Evolutionary conservation across 139 green algal genomes (phyloP), one percentile per base, ranked within the genome.

Genomic region (Chlorella sp.): DNA sequence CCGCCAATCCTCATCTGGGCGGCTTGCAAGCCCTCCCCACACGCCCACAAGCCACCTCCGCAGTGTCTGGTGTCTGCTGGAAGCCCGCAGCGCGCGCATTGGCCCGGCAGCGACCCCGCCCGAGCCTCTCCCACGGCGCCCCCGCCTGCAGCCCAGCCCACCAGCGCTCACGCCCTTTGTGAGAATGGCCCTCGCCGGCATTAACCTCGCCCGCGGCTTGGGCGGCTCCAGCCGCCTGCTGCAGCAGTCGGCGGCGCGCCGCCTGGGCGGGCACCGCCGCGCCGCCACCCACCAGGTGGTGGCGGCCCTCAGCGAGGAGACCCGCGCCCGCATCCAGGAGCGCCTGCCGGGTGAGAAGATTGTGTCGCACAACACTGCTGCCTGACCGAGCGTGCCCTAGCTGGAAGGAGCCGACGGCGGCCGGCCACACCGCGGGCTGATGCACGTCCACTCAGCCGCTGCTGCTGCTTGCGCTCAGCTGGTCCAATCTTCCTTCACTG

Each of bases 341-440:
- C 75, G 57, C 57, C 75, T 84, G 79, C 79, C 79, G 51, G 79
- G 79, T 84, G 79, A 82, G 75, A 26, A 11, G 44, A 55, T 7
- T 55, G 7, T n/a, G n/a, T n/a, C n/a, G n/a, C n/a, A n/a, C n/a
- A n/a, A n/a, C n/a, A n/a, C n/a, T 6, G 44, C 44, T 51, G 44
- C 44, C 44, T 51, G 44, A 51, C 44, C 44, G 44, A 6, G 9
- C 44, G n/a, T 51, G 44, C 44, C 44, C 44, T n/a, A n/a, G n/a
- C n/a, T n/a, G n/a, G n/a, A n/a, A n/a, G n/a, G n/a, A n/a, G n/a
- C n/a, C n/a, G n/a, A n/a, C n/a, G n/a, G 44, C 44, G 7, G 44
- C 44, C 44, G 11, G 44, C 44, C 51, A 60, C 51, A 60, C 51
- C 51, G 51, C 51, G 51, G 51, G 51, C 51, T 60, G 51, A 20